Base-by-base conservation (phyloP, 2,329 filamentous ascomycete species). In the Epichloe typhina region DNA sequence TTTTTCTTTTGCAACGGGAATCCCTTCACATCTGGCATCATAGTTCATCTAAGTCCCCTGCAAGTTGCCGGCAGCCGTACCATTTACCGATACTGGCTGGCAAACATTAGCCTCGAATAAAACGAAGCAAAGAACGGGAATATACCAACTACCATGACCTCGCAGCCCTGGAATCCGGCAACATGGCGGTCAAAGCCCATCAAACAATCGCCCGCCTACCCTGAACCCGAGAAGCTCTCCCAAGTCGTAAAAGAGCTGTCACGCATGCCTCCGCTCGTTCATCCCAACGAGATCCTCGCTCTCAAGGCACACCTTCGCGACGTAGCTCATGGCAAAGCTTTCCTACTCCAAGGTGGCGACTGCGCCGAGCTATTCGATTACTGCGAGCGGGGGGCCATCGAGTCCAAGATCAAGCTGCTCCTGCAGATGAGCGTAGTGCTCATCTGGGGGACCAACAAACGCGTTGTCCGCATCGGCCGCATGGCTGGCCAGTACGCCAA, bases 401-500 rank as follows among this genome's bases (percentile, higher is more conserved):
- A 97, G 69, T 85, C 88, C 55, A 98, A 97, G 74, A 88, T 97
- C 68, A 97, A 97, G 71, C 79, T 98, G 26, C 77, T 98, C 33
- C 73, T 98, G 53, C 93, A 98, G 71, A 97, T 98, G 91, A 95
- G 88, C 57, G 72, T 98, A 59, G 88, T 98, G 1, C 75, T 98
- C 53, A 90, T 97, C 65, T 96, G 90, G 84, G 93, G 88, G 58
- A 76, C 76, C 53, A 75, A 77, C 69, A 82, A 82, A 69, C 86
- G 87, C 5, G 89, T 98, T 4, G 88, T 98, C 46, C 82, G 93
- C 58, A 95, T 98, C 61, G 93, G 88, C 15, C 82, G 93, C 54
- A 96, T 97, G 82, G 93, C 93, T 12, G 93, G 93, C 3, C 93
- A 98, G 73, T 98, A 95, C 63, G 93, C 93, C 33, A 98, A 98